These are phyloP conservation scores for Talaromyces liani DNA, from an alignment of 495 filamentous ascomycete genomes.

Conservation along the genomic window DNA sequence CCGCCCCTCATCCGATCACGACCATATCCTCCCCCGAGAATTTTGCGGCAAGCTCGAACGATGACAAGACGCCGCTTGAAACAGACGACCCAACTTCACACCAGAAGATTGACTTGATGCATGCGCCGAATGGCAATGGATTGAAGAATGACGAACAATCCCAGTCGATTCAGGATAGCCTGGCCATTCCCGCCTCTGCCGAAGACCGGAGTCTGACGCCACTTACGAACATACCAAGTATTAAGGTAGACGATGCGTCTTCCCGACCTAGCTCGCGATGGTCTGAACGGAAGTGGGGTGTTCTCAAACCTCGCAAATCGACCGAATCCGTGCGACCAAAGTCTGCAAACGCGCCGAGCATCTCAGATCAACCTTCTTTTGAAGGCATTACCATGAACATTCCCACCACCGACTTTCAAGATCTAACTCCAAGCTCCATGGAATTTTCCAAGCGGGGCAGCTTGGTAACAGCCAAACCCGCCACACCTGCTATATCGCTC, in stretches of 20 bases:
- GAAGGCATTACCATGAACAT: constrained; percentile 49
- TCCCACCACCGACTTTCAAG: constrained; percentile 45
- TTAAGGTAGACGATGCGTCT: constrained; percentile 29
- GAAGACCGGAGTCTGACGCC: constrained; percentile 20
- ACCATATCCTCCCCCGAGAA: not conserved
- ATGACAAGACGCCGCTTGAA: not conserved
- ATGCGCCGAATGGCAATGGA: not conserved
- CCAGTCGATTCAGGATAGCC: not conserved
- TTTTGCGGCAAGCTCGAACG: not conserved
- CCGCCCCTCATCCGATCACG: constrained; percentile 9
- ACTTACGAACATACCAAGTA: constrained; percentile 35
- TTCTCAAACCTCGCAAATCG: constrained; percentile 27
- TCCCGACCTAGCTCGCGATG: constrained; percentile 34
- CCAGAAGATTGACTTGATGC: not conserved
- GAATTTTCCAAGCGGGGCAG: constrained; percentile 53
- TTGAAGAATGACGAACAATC: not conserved
- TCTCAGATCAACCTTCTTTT: constrained; percentile 35
- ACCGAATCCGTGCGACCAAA: constrained; percentile 26
- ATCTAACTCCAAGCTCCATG: constrained; percentile 42
- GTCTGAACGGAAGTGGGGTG: constrained; percentile 40
- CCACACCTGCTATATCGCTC: constrained; percentile 13
- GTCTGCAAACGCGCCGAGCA: constrained; percentile 27
- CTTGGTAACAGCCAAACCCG: constrained; percentile 24
- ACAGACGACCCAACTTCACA: not conserved
- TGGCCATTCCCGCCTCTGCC: not conserved